These are phyloP conservation scores for Diaporthe sp. DNA, from an alignment of 2,329 filamentous ascomycete genomes.

Conservation along the genomic window DNA sequence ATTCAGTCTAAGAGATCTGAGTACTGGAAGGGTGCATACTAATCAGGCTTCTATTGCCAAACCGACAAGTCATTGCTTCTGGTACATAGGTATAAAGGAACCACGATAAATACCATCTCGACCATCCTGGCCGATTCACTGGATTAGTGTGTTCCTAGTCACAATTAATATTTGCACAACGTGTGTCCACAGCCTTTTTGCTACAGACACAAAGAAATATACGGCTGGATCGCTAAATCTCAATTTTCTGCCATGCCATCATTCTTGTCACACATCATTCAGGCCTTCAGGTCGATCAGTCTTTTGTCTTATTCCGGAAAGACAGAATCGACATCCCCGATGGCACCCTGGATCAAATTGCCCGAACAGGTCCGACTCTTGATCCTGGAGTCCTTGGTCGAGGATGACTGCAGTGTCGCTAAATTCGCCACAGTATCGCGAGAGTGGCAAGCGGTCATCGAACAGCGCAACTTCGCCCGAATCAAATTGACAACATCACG, in stretches of 20 bases:
- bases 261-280: not conserved
- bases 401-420: constrained; percentile 38
- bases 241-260: not conserved
- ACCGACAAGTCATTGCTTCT: no score
- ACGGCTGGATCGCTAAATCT: not conserved
- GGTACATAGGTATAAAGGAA: not conserved
- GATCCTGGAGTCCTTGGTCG: constrained; percentile 38
- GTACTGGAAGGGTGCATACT: no score
- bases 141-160: not conserved
- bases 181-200: not conserved
- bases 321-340: not conserved
- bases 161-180: not conserved
- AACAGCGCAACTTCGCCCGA: constrained; percentile 43
- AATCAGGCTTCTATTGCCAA: no score
- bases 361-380: constrained; percentile 40
- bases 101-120: not conserved
- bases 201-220: not conserved
- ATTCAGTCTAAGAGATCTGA: no score
- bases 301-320: not conserved
- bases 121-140: no score
- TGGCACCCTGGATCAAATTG: constrained; percentile 36
- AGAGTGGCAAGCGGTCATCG: constrained; percentile 44
- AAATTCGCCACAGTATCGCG: constrained; percentile 43
- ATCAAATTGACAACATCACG: constrained; percentile 44
- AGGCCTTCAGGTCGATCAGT: not conserved